Base-by-base conservation (phyloP, 129 eudicot genomes). In the Logfia minima region DNA sequence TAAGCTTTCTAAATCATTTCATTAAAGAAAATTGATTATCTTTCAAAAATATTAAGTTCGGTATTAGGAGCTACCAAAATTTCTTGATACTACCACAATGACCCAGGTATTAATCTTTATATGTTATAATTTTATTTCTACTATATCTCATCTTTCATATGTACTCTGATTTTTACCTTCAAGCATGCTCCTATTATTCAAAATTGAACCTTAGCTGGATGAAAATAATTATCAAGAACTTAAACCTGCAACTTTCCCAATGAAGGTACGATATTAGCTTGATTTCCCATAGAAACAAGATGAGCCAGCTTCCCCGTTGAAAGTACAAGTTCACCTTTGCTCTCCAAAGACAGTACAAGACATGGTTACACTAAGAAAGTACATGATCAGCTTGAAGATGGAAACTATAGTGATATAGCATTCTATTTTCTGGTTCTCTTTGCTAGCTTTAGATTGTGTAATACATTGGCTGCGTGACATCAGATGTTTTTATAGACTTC, bases 361-460 rank as follows among this genome's bases (percentile, higher is more conserved):
- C 37, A 34, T 34, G 37, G 37, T 34, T 34, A 6, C 37, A 34
- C 37, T 34, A 34, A 34, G 37, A 34, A 34, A 34, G 37, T 5
- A 34, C 7, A 34, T 34, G 67, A 72, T 51, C 96, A 95, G 81
- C 94, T 95, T 82, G 92, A 89, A 13, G 99, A 95, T 94, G 97
- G 91, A 86, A 79, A 79, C 24, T 81, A 8, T 79, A 74, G 85
- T 58, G 32, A 61, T 72, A 8, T 32, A 68, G 77, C 24, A 65
- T 66, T 64, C 28, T 9, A 66, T 68, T 24, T 85, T 67, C 35
- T 34, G 51, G 13, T 29, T 71, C 68, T 68, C 8, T 63, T 63
- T 63, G 34, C 19, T 26, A 11, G 68, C 68, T 28, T 28, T 26
- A 29, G 34, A 26, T 63, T 63, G 13, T 14, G 2, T 26, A 5